Evolutionary conservation across 1,139 yeast genomes (phyloP).

Genomic region (Spathaspora jeffriesii): DNA sequence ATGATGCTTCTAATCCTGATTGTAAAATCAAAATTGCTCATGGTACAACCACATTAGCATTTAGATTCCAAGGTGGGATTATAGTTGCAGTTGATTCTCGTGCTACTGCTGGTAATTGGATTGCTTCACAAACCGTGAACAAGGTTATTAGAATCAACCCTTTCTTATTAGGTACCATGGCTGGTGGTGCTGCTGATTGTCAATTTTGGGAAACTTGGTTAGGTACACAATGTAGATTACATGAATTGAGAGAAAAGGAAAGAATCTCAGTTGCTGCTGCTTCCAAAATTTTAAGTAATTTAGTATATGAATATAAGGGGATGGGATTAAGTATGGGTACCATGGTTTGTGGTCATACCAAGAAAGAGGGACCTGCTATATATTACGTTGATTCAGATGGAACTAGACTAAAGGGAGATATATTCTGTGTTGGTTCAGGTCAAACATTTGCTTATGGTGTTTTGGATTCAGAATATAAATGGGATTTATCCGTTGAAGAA

Average conservation of each 20-base stretch:
- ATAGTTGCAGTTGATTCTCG: slow-evolving; percentile 97
- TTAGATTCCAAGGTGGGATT: slow-evolving; percentile 95
- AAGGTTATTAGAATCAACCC: slow-evolving; percentile 98
- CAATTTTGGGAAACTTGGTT: slow-evolving; percentile 99
- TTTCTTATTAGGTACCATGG: slow-evolving; percentile 94
- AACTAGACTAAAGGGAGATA: slow-evolving; percentile 89
- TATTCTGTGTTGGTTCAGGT: slow-evolving; percentile 98
- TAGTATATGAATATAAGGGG: slow-evolving; percentile 94
- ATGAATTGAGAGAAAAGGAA: slow-evolving; percentile 92
- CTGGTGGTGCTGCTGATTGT: slow-evolving; percentile 99
- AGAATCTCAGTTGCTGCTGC: slow-evolving; percentile 98
- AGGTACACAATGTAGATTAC: slow-evolving; percentile 94
- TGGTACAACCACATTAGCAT: slow-evolving; percentile 97
- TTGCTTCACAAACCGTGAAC: slow-evolving; percentile 97
- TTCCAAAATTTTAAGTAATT: slow-evolving; percentile 85
- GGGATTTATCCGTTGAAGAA: slow-evolving; percentile 91
- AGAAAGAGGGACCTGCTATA: slow-evolving; percentile 93
- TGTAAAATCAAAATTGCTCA: slow-evolving; percentile 96
- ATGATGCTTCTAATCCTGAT: slow-evolving; percentile 89
- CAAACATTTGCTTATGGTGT: slow-evolving; percentile 99
- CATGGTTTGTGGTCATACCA: slow-evolving; percentile 97
- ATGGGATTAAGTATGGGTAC: slow-evolving; percentile 99
- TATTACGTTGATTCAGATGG: slow-evolving; percentile 98
- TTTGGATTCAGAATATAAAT: slow-evolving; percentile 83
- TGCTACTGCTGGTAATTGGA: slow-evolving; percentile 99